Base-by-base conservation (phyloP, 2,329 filamentous ascomycete species). In the Alternaria sp. region DNA sequence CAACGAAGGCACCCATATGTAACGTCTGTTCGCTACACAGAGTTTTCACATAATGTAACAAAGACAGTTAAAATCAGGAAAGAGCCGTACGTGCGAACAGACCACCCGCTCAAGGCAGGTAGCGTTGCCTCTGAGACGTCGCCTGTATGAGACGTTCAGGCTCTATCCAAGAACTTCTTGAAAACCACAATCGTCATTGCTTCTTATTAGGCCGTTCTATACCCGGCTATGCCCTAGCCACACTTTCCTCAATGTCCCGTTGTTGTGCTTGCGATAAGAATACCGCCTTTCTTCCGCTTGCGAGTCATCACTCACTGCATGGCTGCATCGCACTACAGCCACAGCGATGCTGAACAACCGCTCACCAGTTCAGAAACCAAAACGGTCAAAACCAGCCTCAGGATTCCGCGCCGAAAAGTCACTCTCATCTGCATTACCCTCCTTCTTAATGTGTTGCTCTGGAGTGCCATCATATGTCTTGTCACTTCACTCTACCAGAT, bases 381-480 rank as follows among this genome's bases (percentile, higher is more conserved):
- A 16, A 51, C 53, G 14, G 43, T 57, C 25, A 25, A 59, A 16
- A 14, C 14, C 59, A 63, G 64, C 30, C 51, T 62, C 36, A 59
- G 48, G 41, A 62, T 68, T 16, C 67, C 74, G 4, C 74, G 74
- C 8, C 72, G 76, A 18, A 70, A 74, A 56, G 34, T 71, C 25
- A 78, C 75, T 14, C 57, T 80, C 2, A 64, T 79, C 34, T 67
- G 70, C n/a, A 73, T 79, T 30, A 76, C 75, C 3, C 54, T 71
- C 25, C 72, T 75, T 32, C 66, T 80, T 7, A 75, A 79, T 53
- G 62, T 73, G 18, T 59, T 80, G 27, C 65, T 79, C 16, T 78
- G 74, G 74, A 74, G 67, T 56, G 75, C 78, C 11, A 18, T 77
- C 11, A 25, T 72, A 16, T 71, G 74, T 50, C 54, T 76, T 27